Evolutionary conservation across 2,329 filamentous ascomycete species (phyloP), one percentile per base, ranked within the genome.

Genomic region (Xylariaceae sp.): DNA sequence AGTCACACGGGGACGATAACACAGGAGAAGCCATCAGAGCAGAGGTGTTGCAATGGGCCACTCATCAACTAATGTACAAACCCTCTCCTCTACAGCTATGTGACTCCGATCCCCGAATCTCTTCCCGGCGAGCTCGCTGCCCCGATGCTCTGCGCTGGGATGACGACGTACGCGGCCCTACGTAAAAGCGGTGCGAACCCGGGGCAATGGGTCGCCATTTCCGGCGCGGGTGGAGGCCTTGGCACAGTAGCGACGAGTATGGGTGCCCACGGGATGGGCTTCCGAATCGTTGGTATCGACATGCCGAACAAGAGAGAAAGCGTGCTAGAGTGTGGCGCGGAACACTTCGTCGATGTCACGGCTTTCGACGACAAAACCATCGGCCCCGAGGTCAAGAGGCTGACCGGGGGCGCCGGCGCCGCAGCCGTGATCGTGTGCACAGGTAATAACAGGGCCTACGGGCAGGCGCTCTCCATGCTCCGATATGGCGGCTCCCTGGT

Each of bases 241-340:
- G 59, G 59, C 3, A 48, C 51, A 1, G 18, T 58, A 3, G 59
- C 57, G 12, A 56, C 52, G 13, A 59, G 55, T 5, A 43, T 61
- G n/a, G 59, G 44, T 2, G 29, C 45, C 3, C 32, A 22, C 2
- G 54, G 30, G 2, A 57, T 61, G 54, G 59, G 59, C 1, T 47
- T 58, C 37, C 59, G 59, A 21, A 44, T 61, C 26, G 44, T 61
- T 15, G 59, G 57, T 16, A 54, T 61, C 49, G 59, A 61, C 52
- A 51, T 53, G 51, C 47, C 53, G 21, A 34, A 7, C 3, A 61
- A 61, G 43, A 30, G 44, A 7, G 49, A 54, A 4, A 15, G 29
- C 19, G 57, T 57, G 3, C 36, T 57, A 6, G 57, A 49, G 9
- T 46, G 26, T 8, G 59, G 59, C 10, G 59, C 59, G 2, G 59